These are phyloP conservation scores for Eurotiales sp. DNA, from an alignment of 2,329 filamentous ascomycete genomes.

Conservation along the genomic window DNA sequence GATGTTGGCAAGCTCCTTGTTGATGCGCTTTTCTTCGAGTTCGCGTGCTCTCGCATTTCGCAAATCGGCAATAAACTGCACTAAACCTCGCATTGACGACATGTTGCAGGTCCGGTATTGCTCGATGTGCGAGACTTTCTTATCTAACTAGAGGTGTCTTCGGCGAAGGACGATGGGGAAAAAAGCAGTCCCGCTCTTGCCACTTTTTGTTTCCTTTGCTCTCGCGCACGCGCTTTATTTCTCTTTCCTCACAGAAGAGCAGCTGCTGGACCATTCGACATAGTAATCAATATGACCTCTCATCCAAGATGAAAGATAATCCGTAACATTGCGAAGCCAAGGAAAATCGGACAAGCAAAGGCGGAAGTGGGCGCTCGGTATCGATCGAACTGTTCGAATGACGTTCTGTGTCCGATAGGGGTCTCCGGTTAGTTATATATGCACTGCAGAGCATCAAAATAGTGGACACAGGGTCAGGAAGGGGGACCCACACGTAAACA, in stretches of 20 bases:
- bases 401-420: slow-evolving; percentile 8
- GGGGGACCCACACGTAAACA: slow-evolving; percentile 3
- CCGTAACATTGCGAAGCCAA: slow-evolving; percentile 3
- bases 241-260: not conserved
- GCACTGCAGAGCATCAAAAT: slow-evolving; percentile 2
- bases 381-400: slow-evolving; percentile 1
- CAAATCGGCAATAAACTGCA: slow-evolving; percentile 97
- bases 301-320: slow-evolving; percentile 2
- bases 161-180: not conserved
- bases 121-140: not conserved
- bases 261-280: slow-evolving; percentile 6
- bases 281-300: slow-evolving; percentile 8
- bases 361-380: not conserved
- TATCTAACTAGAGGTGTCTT: not conserved
- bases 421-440: slow-evolving; percentile 4
- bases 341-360: not conserved
- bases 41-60: slow-evolving; percentile 92
- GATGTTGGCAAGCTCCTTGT: slow-evolving; percentile 98
- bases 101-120: slow-evolving; percentile 25
- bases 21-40: slow-evolving; percentile 97
- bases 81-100: slow-evolving; percentile 65
- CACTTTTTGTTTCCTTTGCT: not conserved
- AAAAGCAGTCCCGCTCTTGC: not conserved
- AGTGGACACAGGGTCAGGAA: slow-evolving; percentile 1
- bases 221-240: not conserved